These are phyloP conservation scores for Sugiyamaella xylanicola DNA, from an alignment of 1,139 yeast species.

Conservation along the genomic window DNA sequence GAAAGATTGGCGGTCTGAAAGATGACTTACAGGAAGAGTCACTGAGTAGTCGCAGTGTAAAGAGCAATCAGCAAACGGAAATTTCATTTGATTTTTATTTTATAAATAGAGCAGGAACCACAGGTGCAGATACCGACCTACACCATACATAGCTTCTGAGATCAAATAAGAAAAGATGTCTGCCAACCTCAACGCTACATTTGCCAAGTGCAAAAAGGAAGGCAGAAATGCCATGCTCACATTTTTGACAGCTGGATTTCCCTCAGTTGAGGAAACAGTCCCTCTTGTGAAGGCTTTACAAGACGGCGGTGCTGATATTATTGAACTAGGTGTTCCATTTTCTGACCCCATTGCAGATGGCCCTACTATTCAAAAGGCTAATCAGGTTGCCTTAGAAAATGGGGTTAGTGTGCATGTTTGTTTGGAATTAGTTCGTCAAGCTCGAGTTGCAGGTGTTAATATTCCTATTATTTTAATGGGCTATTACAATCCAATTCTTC, in stretches of 20 bases:
- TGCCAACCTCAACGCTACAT: slow-evolving; percentile 65
- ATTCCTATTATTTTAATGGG: slow-evolving; percentile 95
- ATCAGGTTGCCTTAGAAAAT: slow-evolving; percentile 68
- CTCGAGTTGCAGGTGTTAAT: slow-evolving; percentile 80
- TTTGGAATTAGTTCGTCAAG: slow-evolving; percentile 69
- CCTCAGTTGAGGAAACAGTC: slow-evolving; percentile 81
- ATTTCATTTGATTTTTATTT: not conserved
- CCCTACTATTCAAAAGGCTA: slow-evolving; percentile 90
- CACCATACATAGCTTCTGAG: not conserved
- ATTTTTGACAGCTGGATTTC: slow-evolving; percentile 93
- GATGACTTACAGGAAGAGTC: slow-evolving; percentile 8
- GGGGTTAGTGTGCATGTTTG: slow-evolving; percentile 73
- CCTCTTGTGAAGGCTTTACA: slow-evolving; percentile 87
- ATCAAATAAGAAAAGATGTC: slow-evolving; percentile 52
- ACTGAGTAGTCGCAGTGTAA: no score
- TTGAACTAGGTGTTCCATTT: slow-evolving; percentile 94
- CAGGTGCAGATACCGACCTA: not conserved
- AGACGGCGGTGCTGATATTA: slow-evolving; percentile 92
- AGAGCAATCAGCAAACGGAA: not conserved
- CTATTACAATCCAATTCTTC: slow-evolving; percentile 90
- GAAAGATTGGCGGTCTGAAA: slow-evolving; percentile 6
- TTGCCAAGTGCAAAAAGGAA: slow-evolving; percentile 68
- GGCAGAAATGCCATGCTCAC: slow-evolving; percentile 86
- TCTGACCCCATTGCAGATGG: slow-evolving; percentile 99
- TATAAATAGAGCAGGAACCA: not conserved